Conservation (phyloP, 1,139 yeast species). For the Kurtzmaniella quercitrusa region DNA sequence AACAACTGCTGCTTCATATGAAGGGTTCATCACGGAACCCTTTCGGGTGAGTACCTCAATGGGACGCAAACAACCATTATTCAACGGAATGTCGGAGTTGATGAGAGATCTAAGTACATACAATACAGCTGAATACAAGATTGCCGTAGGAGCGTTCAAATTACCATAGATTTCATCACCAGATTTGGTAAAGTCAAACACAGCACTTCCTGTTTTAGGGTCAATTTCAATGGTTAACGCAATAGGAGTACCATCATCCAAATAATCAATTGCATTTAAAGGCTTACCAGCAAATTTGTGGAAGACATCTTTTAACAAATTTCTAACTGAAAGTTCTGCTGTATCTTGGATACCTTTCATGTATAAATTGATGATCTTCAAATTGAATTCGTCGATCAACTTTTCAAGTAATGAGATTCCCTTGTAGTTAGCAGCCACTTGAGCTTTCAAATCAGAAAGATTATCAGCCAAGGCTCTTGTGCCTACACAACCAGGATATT, state of each 20-base stretch:
- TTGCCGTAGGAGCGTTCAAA: constrained; percentile 54
- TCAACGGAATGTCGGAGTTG: constrained; percentile 74
- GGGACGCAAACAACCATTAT: constrained; percentile 80
- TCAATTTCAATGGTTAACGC: constrained; percentile 31
- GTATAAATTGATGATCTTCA: constrained; percentile 33
- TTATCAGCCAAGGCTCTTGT: constrained; percentile 39
- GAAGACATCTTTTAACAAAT: constrained; percentile 32
- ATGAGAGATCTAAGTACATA: constrained; percentile 75
- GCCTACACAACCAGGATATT: constrained; percentile 44
- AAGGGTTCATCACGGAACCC: constrained; percentile 66
- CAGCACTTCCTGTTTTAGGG: constrained; percentile 32
- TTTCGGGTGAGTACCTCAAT: constrained; percentile 62
- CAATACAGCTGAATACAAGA: constrained; percentile 74
- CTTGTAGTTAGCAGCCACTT: constrained; percentile 39
- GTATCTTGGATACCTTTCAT: constrained; percentile 42
- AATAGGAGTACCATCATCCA: constrained; percentile 45
- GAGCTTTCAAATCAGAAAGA: constrained; percentile 42
- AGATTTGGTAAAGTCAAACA: constrained; percentile 37
- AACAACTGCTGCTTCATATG: constrained; percentile 77
- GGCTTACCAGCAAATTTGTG: constrained; percentile 32
- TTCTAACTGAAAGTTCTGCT: constrained; percentile 39
- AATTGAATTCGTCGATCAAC: constrained; percentile 29
- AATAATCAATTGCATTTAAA: constrained; percentile 33
- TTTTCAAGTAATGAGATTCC: constrained; percentile 32
- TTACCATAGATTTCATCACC: constrained; percentile 45